phyloP scores from a whole-genome alignment of 2,329 filamentous ascomycete genomes.

The Colletotrichum magnum region DNA sequence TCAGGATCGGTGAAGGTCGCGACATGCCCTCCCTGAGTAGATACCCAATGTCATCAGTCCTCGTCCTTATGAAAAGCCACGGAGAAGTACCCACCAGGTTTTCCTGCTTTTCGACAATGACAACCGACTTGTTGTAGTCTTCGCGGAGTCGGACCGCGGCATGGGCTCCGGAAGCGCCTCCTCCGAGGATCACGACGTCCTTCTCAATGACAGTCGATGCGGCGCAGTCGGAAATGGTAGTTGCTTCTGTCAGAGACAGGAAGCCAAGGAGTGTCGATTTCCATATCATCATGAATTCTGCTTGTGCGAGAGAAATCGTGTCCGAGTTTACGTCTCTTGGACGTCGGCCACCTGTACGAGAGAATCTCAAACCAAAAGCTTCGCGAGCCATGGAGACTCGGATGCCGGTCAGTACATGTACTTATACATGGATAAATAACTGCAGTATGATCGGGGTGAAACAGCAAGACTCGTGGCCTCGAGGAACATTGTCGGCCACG shows the following conservation, averaged over 20 bases:
- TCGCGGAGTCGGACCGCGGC: constrained; percentile 54
- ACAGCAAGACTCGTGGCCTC: too few relatives aligned
- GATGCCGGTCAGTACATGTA: too few relatives aligned
- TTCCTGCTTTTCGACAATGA: constrained; percentile 53
- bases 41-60: constrained; percentile 16
- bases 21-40: constrained; percentile 61
- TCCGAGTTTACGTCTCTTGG: too few relatives aligned
- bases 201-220: constrained; percentile 40
- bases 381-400: too few relatives aligned
- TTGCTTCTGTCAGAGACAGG: constrained; percentile 3
- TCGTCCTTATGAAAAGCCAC: background rate
- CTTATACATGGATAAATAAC: too few relatives aligned
- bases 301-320: too few relatives aligned
- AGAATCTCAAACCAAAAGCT: too few relatives aligned
- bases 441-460: too few relatives aligned
- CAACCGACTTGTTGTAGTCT: constrained; percentile 50
- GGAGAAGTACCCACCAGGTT: constrained; percentile 46
- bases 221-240: constrained; percentile 3
- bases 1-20: constrained; percentile 61
- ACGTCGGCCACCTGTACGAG: too few relatives aligned
- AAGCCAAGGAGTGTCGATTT: background rate
- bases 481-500: too few relatives aligned
- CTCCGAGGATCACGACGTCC: constrained; percentile 55
- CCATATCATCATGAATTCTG: background rate
- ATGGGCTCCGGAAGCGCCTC: constrained; percentile 54